Percentiles rank a stretch among this genome's conserved stretches.
Conservation (phyloP, 75 land plant species). For the Sequoiadendron giganteum region DNA sequence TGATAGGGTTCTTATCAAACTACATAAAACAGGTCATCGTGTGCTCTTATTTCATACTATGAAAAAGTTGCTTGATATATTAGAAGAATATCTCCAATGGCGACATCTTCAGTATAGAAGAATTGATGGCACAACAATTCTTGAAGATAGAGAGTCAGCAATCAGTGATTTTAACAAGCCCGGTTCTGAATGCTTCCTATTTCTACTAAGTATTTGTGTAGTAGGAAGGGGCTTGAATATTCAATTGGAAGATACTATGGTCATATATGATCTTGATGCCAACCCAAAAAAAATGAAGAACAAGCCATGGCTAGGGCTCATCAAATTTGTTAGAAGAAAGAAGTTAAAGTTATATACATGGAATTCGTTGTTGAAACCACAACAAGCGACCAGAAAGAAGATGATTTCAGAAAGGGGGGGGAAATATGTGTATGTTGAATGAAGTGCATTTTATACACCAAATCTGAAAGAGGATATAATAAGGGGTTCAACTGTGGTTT, state of each 20-base stretch:
- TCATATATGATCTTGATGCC: conserved; percentile 96
- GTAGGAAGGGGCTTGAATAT: conserved; percentile 95
- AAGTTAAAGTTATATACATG: no score
- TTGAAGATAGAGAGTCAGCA: conserved; percentile 94
- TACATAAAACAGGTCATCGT: conserved; percentile 88
- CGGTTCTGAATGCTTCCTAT: conserved; percentile 82
- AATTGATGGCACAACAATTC: conserved; percentile 95
- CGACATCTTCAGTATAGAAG: conserved; percentile 75
- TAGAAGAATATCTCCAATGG: conserved; percentile 96
- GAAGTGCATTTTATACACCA: no score
- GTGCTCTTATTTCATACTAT: conserved; percentile 97
- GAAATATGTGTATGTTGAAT: no score
- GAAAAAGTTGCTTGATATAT: conserved; percentile 94
- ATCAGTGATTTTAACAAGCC: conserved; percentile 92
- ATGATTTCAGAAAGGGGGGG: no score
- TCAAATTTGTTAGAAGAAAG: no score
- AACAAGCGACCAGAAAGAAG: no score
- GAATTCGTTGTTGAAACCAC: no score
- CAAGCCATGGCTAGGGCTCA: no score
- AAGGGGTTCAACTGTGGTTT: no score
- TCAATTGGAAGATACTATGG: conserved; percentile 90
- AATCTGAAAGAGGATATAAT: no score
- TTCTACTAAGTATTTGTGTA: conserved; percentile 97
- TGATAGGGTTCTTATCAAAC: no score
- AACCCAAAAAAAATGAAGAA: conserved; percentile 70